phyloP scores from a whole-genome alignment of 257 asterid species.

The Nicotiana tomentosiformis region DNA sequence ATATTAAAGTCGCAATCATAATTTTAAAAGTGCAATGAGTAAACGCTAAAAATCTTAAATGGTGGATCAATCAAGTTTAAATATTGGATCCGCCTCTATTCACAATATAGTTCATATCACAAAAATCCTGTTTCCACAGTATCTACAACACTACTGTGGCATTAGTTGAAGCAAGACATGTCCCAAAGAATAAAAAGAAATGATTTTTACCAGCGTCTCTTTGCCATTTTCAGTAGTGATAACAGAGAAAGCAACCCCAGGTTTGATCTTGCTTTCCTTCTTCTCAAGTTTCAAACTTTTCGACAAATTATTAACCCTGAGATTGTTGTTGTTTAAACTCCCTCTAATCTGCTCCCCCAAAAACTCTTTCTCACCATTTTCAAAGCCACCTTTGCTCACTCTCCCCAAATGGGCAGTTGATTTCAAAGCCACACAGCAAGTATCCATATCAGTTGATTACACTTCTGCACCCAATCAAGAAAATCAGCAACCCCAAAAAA shows the following conservation, averaged over 20 bases:
- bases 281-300: constrained; percentile 40
- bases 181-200: background rate
- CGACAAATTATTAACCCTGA: constrained; percentile 28
- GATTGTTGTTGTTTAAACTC: constrained; percentile 23
- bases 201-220: constrained; percentile 44
- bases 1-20: background rate
- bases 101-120: background rate
- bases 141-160: background rate
- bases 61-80: background rate
- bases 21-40: background rate
- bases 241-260: constrained; percentile 69
- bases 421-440: constrained; percentile 51
- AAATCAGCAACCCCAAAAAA: constrained; percentile 9
- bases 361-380: constrained; percentile 46
- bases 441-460: constrained; percentile 41
- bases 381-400: constrained; percentile 25
- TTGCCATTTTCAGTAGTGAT: constrained; percentile 62
- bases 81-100: background rate
- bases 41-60: background rate
- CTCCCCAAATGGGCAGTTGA: constrained; percentile 36
- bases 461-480: constrained; percentile 21
- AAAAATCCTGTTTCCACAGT: background rate
- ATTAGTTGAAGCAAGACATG: background rate
- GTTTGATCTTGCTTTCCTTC: constrained; percentile 38
- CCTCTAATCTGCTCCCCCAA: constrained; percentile 57